Evolutionary conservation across 2,329 filamentous ascomycete species (phyloP).

Genomic region (Venturia oleaginea): DNA sequence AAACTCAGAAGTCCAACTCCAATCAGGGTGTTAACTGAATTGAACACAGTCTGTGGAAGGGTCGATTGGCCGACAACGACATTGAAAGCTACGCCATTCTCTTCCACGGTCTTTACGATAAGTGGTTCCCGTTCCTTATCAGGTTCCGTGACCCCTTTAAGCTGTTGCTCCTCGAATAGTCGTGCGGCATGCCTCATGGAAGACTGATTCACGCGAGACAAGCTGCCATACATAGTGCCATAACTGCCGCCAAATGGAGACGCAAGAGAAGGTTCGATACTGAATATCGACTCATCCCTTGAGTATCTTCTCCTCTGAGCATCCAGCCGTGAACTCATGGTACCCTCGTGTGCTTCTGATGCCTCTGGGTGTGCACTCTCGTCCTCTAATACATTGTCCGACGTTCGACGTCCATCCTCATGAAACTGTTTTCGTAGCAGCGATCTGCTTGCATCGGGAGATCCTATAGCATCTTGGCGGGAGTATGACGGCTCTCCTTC

Average conservation of each 20-base stretch:
- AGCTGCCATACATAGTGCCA: constrained; percentile 51
- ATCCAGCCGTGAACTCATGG: constrained; percentile 17
- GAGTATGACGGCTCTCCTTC: constrained; percentile 29
- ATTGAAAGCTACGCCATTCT: constrained; percentile 72
- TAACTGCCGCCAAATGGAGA: constrained; percentile 67
- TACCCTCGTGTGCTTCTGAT: constrained; percentile 14
- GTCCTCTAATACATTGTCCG: constrained; percentile 14
- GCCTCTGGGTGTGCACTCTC: constrained; percentile 19
- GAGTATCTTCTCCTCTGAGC: constrained; percentile 21
- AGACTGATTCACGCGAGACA: constrained; percentile 48
- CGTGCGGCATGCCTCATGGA: constrained; percentile 47
- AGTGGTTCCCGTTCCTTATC: constrained; percentile 56
- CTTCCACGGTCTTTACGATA: constrained; percentile 80
- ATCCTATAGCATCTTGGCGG: constrained; percentile 21
- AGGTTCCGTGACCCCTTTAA: constrained; percentile 30
- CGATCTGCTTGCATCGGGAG: constrained; percentile 32
- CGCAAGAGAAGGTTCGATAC: constrained; percentile 47
- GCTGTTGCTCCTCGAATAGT: constrained; percentile 39
- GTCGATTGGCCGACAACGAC: constrained; percentile 91
- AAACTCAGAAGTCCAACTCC: constrained; percentile 84
- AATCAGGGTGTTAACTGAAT: constrained; percentile 88
- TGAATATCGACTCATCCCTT: constrained; percentile 36
- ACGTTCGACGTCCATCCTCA: constrained; percentile 20
- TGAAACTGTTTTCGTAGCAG: constrained; percentile 33
- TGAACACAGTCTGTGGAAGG: constrained; percentile 89